Base-by-base conservation (phyloP, 148 eudicot species). In the Cornus suecica region DNA sequence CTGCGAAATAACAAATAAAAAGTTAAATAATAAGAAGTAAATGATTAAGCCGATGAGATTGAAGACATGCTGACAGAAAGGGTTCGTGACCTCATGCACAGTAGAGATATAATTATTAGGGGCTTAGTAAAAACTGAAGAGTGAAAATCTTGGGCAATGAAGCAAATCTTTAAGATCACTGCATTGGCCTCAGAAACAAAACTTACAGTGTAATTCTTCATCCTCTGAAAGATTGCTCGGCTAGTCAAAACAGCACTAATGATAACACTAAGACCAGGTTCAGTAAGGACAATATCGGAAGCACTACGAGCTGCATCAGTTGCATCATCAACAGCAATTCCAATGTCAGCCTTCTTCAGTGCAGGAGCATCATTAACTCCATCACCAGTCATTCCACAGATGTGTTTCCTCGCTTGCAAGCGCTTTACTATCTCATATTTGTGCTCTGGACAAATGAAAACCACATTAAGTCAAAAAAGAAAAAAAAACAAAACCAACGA, bases 261-360 rank as follows among this genome's bases (percentile, higher is more conserved):
- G 48, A 95, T 95, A 65, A 95, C 99, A 76, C 99, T 95, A 3
- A 95, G 92, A 52, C 99, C 99, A 45, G 99, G 99, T 85, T 95
- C 99, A 20, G 99, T 95, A 69, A 95, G 97, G 79, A 95, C 99
- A 75, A 95, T 95, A 71, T 95, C 99, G 25, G 99, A 95, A 77
- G 99, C 99, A 87, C 99, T 91, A 69, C 99, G 92, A 79, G 99
- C 99, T 37, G 99, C 99, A 82, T 95, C 99, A 27, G 99, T 95
- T 66, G 99, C 99, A 90, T 95, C 99, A 75, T 88, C 99, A 78
- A 95, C 99, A 76, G 99, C 99, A 83, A 95, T 95, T n/a, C 99
- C 99, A 71, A 95, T 95, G 80, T 95, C 99, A 67, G 99, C 99
- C 80, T 95, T 95, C 86, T 95, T 95, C 58, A 95, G 88, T 74